Base-by-base conservation (phyloP, 2,329 filamentous ascomycete genomes). In the Sporothrix brasiliensis region DNA sequence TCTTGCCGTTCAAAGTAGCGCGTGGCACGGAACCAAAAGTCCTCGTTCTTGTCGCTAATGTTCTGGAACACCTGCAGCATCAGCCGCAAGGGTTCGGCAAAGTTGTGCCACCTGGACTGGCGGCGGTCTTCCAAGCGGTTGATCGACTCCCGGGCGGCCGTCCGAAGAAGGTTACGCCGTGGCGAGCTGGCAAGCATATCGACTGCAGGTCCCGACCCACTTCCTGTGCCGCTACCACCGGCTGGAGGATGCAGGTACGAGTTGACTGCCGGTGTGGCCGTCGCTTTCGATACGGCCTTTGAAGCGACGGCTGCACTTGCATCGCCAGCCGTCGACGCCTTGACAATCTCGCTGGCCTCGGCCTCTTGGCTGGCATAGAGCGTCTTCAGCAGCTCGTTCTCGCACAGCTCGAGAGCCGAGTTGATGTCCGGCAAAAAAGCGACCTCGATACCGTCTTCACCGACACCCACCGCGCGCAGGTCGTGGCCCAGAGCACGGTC, bases 31-130 rank as follows among this genome's bases (percentile, higher is more conserved):
- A 94, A 94, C 95, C 95, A 99, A 78, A 98, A 98, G 79, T 97
- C 94, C 79, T 97, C 93, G 77, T 94, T 95, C 79, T 92, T 89
- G 68, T 88, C 84, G 67, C 92, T 96, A 14, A 97, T 83, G 58
- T 93, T 92, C 77, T 95, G 91, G 81, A 99, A 98, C n/a, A 95
- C 92, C 78, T 97, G 94, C 30, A 99, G 86, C 79, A 99, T 92
- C 61, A 99, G 88, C 1, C 92, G 91, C 9, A 98, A 87, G 0
- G 95, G 95, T 77, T 97, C 93, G 74, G 92, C 92, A 79, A 97
- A 96, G 75, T 89, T 88, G 76, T 91, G 89, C 91, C 94, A 98
- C 76, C 89, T 91, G 1, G 87, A 84, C 24, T 87, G 82, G 5
- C 85, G 82, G 66, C 85, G 81, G 11, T 86, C 80, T 73, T 91